These are phyloP conservation scores for Candida nemodendra DNA, from an alignment of 805 yeast species.

Conservation along the genomic window DNA sequence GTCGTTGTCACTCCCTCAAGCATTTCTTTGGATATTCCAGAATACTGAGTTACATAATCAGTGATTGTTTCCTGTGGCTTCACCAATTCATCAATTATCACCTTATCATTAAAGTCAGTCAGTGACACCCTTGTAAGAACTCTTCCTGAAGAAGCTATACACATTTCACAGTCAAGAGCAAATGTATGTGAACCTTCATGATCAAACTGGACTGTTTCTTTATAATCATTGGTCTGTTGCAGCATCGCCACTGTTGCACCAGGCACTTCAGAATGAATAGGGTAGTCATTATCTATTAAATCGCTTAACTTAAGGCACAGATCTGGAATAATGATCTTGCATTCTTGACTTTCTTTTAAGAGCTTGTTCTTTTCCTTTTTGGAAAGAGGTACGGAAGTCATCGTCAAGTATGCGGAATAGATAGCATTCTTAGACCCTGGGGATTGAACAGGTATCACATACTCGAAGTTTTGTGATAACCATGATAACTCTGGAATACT, in stretches of 20 bases:
- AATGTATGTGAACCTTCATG: constrained; percentile 63
- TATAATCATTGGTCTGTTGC: constrained; percentile 43
- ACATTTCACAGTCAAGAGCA: constrained; percentile 95
- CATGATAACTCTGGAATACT: constrained; percentile 28
- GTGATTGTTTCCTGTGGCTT: constrained; percentile 72
- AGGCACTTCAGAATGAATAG: constrained; percentile 49
- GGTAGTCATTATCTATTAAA: constrained; percentile 46
- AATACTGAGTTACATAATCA: constrained; percentile 79
- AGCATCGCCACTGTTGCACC: constrained; percentile 23
- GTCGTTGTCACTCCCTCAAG: constrained; percentile 63
- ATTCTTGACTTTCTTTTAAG: constrained; percentile 31
- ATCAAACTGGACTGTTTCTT: constrained; percentile 49
- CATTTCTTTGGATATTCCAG: constrained; percentile 81
- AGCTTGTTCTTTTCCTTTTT: constrained; percentile 52
- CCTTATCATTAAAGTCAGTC: constrained; percentile 58
- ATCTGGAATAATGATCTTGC: constrained; percentile 48
- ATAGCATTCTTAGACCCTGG: constrained; percentile 65
- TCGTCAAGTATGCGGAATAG: constrained; percentile 53
- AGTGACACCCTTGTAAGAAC: constrained; percentile 79
- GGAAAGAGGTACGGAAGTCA: constrained; percentile 56
- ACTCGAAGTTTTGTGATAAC: constrained; percentile 39
- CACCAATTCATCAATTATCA: constrained; percentile 70
- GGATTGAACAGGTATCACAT: constrained; percentile 48
- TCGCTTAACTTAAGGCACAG: constrained; percentile 51
- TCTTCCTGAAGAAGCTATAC: constrained; percentile 57